These are phyloP conservation scores for Geotrichum bryndzae DNA, from an alignment of 1,139 yeast species.

Conservation along the genomic window DNA sequence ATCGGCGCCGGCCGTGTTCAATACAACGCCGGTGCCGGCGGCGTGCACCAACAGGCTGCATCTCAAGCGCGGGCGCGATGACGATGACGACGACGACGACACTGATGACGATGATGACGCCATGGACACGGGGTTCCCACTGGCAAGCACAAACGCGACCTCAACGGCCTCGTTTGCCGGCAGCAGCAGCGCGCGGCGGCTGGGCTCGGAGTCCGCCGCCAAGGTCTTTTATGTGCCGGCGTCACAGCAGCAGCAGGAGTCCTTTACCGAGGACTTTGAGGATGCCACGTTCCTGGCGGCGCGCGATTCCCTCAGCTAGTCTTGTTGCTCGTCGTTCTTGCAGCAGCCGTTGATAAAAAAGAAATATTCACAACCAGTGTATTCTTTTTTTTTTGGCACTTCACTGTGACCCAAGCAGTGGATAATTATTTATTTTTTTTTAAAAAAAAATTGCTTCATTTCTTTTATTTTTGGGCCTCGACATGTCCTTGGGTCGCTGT, in stretches of 20 bases:
- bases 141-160: constrained; percentile 31
- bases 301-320: constrained; percentile 6
- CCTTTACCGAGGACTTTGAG: constrained; percentile 26
- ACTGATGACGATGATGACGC: constrained; percentile 35
- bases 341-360: no score
- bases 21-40: background rate
- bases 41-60: background rate
- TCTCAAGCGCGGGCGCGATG: constrained; percentile 19
- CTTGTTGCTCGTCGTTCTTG: background rate
- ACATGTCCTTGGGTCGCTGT: no score
- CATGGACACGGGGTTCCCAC: constrained; percentile 30
- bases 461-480: no score
- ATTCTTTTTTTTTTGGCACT: no score
- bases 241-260: constrained; percentile 25
- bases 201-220: constrained; percentile 1
- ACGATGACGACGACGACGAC: constrained; percentile 26
- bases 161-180: background rate
- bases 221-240: constrained; percentile 34
- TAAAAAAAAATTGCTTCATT: no score
- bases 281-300: constrained; percentile 21
- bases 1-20: constrained; percentile 9
- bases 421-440: no score
- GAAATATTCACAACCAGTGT: no score
- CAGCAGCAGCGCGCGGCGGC: background rate
- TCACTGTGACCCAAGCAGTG: no score